Evolutionary conservation across 805 yeast species (phyloP), one percentile per base, ranked within the genome.

Genomic region (Candida sonorensis): DNA sequence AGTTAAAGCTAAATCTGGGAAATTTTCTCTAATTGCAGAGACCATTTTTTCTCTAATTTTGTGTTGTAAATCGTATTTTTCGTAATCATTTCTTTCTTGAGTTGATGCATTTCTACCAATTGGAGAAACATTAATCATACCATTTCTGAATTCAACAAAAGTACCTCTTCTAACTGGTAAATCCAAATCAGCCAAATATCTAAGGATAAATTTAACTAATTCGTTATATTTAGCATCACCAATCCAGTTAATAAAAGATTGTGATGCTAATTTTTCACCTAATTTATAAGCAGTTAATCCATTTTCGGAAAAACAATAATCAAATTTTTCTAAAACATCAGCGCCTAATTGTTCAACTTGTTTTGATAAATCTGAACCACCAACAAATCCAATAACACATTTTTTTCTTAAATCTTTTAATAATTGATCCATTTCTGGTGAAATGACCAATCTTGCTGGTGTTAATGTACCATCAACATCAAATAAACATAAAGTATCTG

Each of bases 381-480:
- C 98, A 44, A 92, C 98, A 53, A 87, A 92, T 36, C 98, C 99
- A 66, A 92, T 76, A 33, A 83, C 96, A 50, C 76, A 90, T 70
- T 90, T 88, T 69, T 86, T 70, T 67, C 96, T 82, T 57, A 92
- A 75, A 48, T 79, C 75, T 40, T 62, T 58, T 51, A 92, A 74
- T 26, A 82, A 66, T 42, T 72, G 62, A 55, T 66, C 74, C 79
- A 92, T 81, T 63, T 87, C 95, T 51, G 75, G 73, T 41, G 87
- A 77, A 49, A 82, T 64, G 24, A 30, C 36, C 34, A 58, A 45
- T 71, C 99, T 86, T 35, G 98, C 97, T 47, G 97, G 98, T 26
- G 97, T 90, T 62, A 92, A 73, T 36, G 99, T 92, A 46, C 97
- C 98, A 60, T 92, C 99, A 47, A 92, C 99, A 55, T 92, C 99